Evolutionary conservation across 768 basidiomycete genomes (phyloP).

Genomic region (Ramaria sp.): DNA sequence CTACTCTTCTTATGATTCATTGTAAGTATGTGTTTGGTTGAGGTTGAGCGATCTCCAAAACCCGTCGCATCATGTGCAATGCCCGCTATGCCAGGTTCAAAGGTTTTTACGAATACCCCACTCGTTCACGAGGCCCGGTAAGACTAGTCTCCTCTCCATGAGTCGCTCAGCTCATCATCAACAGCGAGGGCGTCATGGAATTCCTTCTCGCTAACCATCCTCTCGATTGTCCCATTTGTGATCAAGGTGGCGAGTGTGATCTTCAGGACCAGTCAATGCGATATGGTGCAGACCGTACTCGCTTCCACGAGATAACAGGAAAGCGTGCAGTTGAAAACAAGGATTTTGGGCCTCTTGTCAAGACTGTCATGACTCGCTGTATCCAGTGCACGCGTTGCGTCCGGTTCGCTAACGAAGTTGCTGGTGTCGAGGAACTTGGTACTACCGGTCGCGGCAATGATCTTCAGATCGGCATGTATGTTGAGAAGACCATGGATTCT

Average conservation of each 20-base stretch:
- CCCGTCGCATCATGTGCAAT: slow-evolving; percentile 95
- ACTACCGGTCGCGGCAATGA: slow-evolving; percentile 97
- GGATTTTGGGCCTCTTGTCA: slow-evolving; percentile 94
- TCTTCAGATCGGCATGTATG: slow-evolving; percentile 97
- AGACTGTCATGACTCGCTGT: slow-evolving; percentile 98
- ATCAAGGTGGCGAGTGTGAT: slow-evolving; percentile 98
- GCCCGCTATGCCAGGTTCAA: slow-evolving; percentile 92
- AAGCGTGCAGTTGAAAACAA: slow-evolving; percentile 99
- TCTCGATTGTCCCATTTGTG: slow-evolving; percentile 96
- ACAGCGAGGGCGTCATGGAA: slow-evolving; percentile 97
- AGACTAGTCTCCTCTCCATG: not conserved
- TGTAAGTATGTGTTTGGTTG: slow-evolving; percentile 91
- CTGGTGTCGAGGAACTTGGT: slow-evolving; percentile 94
- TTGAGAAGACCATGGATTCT: slow-evolving; percentile 95
- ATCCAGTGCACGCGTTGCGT: slow-evolving; percentile 99
- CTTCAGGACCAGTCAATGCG: slow-evolving; percentile 99
- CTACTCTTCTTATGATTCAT: not conserved
- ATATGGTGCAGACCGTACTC: slow-evolving; percentile 92
- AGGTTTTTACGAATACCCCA: slow-evolving; percentile 89
- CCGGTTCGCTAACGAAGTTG: slow-evolving; percentile 98
- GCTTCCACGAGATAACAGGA: slow-evolving; percentile 97
- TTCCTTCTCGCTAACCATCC: slow-evolving; percentile 97
- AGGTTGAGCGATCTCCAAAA: slow-evolving; percentile 92
- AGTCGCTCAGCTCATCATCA: slow-evolving; percentile 9
- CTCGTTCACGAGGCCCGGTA: slow-evolving; percentile 82